Conservation (phyloP, 768 basidiomycete genomes). For the Multifurca ochricompacta region DNA sequence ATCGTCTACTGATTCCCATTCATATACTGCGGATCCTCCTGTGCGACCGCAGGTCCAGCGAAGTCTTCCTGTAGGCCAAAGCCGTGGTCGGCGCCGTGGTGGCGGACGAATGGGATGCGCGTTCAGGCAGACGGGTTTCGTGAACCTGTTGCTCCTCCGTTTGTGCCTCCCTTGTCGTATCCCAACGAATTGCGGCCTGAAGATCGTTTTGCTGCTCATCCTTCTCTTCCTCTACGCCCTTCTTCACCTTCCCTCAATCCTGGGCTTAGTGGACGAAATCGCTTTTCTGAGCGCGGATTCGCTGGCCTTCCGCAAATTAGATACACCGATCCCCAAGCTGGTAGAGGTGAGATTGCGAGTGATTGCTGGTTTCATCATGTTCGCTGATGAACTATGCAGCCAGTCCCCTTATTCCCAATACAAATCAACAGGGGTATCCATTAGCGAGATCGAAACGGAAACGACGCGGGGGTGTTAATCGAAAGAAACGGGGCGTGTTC, state of each 20-base stretch:
- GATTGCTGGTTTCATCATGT: neutral
- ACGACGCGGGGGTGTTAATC: slow-evolving; percentile 14
- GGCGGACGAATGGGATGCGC: neutral
- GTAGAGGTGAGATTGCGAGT: slow-evolving; percentile 6
- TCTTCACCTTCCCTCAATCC: neutral
- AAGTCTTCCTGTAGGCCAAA: slow-evolving; percentile 14
- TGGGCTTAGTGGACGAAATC: slow-evolving; percentile 3
- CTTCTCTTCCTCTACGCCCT: slow-evolving; percentile 19
- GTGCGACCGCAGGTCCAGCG: slow-evolving; percentile 7
- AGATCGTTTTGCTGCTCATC: slow-evolving; percentile 8
- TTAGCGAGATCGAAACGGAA: slow-evolving; percentile 5
- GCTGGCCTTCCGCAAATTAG: slow-evolving; percentile 6
- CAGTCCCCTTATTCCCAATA: neutral
- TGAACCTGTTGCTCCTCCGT: neutral
- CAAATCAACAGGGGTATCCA: slow-evolving; percentile 4
- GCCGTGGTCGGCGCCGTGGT: slow-evolving; percentile 1
- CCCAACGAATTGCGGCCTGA: slow-evolving; percentile 7
- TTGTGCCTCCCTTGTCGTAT: neutral
- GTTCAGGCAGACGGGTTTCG: slow-evolving; percentile 6
- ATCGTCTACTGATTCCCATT: slow-evolving; percentile 51
- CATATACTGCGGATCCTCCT: slow-evolving; percentile 12
- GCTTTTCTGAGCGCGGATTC: slow-evolving; percentile 5
- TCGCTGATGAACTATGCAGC: slow-evolving; percentile 5
- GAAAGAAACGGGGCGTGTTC: slow-evolving; percentile 11
- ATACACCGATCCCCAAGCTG: neutral